phyloP scores from a whole-genome alignment of 1,284 basidiomycete species.

The Chiua sp. region DNA sequence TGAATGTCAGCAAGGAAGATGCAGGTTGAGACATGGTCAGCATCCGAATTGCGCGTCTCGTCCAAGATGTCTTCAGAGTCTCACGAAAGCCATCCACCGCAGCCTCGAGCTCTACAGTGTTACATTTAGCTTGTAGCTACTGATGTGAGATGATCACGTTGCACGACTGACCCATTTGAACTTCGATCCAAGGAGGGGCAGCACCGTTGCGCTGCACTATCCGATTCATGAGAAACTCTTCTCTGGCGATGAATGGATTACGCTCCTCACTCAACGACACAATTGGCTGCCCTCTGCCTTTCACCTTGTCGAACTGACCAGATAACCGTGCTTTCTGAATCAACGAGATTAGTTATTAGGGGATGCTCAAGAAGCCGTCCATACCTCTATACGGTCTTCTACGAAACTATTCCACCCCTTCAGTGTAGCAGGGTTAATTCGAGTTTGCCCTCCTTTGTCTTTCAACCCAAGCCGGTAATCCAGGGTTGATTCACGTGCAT shows the following conservation, averaged over 20 bases:
- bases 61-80: slow-evolving; percentile 68
- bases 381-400: slow-evolving; percentile 82
- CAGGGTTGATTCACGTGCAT: slow-evolving; percentile 73
- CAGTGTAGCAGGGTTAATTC: slow-evolving; percentile 62
- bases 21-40: slow-evolving; percentile 55
- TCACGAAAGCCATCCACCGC: slow-evolving; percentile 68
- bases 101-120: slow-evolving; percentile 53
- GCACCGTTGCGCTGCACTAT: slow-evolving; percentile 87
- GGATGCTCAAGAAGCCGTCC: slow-evolving; percentile 16
- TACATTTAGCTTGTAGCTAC: slow-evolving; percentile 37
- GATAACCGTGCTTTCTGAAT: slow-evolving; percentile 65
- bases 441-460: slow-evolving; percentile 27
- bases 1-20: slow-evolving; percentile 48
- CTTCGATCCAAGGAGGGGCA: slow-evolving; percentile 90
- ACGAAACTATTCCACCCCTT: slow-evolving; percentile 79
- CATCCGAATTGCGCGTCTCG: slow-evolving; percentile 65
- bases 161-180: slow-evolving; percentile 66
- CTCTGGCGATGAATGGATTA: slow-evolving; percentile 83
- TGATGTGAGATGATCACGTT: neutral
- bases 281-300: slow-evolving; percentile 79
- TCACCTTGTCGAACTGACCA: slow-evolving; percentile 74
- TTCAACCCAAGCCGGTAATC: slow-evolving; percentile 65
- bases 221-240: slow-evolving; percentile 88
- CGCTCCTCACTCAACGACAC: slow-evolving; percentile 62
- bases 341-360: neutral